Conservation (phyloP, 371 early-diverging fungal genomes). For the Lichtheimia corymbifera region DNA sequence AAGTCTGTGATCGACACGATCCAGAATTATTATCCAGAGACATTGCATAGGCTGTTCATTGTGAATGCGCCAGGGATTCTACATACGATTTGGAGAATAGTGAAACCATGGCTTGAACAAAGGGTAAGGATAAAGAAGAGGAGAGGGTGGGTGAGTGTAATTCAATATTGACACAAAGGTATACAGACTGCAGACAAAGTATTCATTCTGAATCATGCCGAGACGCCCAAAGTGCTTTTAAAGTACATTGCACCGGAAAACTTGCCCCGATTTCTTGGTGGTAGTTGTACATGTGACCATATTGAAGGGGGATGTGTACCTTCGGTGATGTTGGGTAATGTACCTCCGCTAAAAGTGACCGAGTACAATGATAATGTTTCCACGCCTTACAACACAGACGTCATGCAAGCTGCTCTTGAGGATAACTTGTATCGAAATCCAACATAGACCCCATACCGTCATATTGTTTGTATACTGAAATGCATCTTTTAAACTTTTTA, state of each 20-base stretch:
- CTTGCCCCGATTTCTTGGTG: conserved; percentile 76
- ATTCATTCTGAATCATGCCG: conserved; percentile 61
- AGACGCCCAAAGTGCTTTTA: conserved; percentile 60
- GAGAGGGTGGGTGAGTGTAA: no score
- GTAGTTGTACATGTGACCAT: conserved; percentile 73
- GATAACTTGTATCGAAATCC: conserved; percentile 4
- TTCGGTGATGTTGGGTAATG: conserved; percentile 20
- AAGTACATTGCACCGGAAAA: conserved; percentile 71
- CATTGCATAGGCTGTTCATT: conserved; percentile 72
- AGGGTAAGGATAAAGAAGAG: conserved; percentile 28
- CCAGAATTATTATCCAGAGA: conserved; percentile 82
- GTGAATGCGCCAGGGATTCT: conserved; percentile 82
- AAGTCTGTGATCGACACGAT: conserved; percentile 70
- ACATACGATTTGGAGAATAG: conserved; percentile 73
- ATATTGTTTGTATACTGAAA: no score
- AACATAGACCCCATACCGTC: not conserved
- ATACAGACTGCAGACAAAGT: conserved; percentile 69
- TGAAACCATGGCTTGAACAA: conserved; percentile 78
- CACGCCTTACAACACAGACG: conserved; percentile 27
- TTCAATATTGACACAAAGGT: not conserved
- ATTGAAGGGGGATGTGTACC: conserved; percentile 75
- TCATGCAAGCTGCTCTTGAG: conserved; percentile 23
- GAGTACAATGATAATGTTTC: conserved; percentile 24
- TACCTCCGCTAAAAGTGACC: conserved; percentile 16
- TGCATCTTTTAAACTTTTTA: no score